These are phyloP conservation scores for Aureococcus anophagefferens DNA, from an alignment of 108 stramenopile genomes.

Conservation along the genomic window DNA sequence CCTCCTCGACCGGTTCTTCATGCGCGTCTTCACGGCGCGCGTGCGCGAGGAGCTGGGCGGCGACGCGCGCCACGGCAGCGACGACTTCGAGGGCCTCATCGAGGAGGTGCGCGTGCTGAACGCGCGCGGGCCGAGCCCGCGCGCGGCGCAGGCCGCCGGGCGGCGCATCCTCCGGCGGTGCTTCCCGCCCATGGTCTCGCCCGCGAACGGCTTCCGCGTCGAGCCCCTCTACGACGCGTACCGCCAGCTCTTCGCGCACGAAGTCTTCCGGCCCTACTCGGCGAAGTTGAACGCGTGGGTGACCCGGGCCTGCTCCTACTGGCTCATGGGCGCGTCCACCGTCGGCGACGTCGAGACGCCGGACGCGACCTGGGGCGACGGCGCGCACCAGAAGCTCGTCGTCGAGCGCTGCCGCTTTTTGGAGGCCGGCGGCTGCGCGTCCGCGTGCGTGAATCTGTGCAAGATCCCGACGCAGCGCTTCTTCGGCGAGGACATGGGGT, in stretches of 20 bases:
- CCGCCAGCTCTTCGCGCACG: constrained; percentile 26
- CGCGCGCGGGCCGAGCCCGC: no score
- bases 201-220: no score
- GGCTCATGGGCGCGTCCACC: constrained; percentile 82
- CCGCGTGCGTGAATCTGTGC: constrained; percentile 79
- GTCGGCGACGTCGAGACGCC: constrained; percentile 20
- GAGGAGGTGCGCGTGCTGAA: no score
- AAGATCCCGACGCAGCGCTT: constrained; percentile 88
- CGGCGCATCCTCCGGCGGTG: no score
- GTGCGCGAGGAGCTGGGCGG: no score
- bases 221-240: constrained; percentile 8
- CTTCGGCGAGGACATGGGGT: constrained; percentile 71
- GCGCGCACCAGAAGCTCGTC: constrained; percentile 56
- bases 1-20: no score
- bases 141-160: no score
- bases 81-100: no score
- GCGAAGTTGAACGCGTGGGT: constrained; percentile 80
- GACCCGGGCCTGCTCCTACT: constrained; percentile 63
- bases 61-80: no score
- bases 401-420: constrained; percentile 86
- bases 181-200: no score
- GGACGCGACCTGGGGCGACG: no score
- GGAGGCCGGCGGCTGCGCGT: constrained; percentile 76
- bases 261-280: constrained; percentile 50
- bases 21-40: no score